Conservation (phyloP, 768 basidiomycete species). For the Lactifluus echinatus region DNA sequence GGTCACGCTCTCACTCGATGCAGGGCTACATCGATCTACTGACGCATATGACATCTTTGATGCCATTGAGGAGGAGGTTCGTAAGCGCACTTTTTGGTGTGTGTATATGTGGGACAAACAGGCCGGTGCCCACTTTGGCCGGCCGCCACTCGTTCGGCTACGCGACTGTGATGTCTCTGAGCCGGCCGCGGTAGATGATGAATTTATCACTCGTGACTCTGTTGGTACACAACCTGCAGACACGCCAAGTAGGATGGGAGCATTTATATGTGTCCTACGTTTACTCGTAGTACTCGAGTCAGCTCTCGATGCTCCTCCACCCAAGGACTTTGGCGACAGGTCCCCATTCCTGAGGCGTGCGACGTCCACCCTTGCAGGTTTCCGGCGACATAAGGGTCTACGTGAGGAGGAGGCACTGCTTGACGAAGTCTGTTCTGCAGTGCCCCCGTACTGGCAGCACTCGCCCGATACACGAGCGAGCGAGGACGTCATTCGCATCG, state of each 20-base stretch:
- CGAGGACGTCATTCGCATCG: constrained; percentile 82
- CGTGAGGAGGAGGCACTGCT: constrained; percentile 73
- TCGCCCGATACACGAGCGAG: constrained; percentile 71
- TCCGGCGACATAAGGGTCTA: constrained; percentile 52
- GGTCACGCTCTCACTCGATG: constrained; percentile 80
- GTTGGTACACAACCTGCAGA: constrained; percentile 58
- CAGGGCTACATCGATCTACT: constrained; percentile 79
- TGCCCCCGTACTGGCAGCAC: constrained; percentile 76
- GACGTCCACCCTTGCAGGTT: constrained; percentile 55
- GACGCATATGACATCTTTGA: constrained; percentile 85
- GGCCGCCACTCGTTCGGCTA: constrained; percentile 78
- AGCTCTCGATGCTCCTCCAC: constrained; percentile 74
- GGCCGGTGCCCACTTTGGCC: constrained; percentile 78
- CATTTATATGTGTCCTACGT: constrained; percentile 68
- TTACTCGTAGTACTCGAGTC: constrained; percentile 85
- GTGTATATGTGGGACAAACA: constrained; percentile 98
- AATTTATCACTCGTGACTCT: constrained; percentile 72
- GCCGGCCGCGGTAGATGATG: constrained; percentile 80
- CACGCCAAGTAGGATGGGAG: constrained; percentile 66
- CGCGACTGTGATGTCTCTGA: constrained; percentile 90
- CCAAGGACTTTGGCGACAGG: constrained; percentile 49
- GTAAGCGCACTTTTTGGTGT: constrained; percentile 95
- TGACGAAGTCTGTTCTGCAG: constrained; percentile 65
- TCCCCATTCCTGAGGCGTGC: constrained; percentile 76
- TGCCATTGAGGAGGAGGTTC: constrained; percentile 81